Conservation (phyloP, 257 asterid genomes). For the Ballota nigra region DNA sequence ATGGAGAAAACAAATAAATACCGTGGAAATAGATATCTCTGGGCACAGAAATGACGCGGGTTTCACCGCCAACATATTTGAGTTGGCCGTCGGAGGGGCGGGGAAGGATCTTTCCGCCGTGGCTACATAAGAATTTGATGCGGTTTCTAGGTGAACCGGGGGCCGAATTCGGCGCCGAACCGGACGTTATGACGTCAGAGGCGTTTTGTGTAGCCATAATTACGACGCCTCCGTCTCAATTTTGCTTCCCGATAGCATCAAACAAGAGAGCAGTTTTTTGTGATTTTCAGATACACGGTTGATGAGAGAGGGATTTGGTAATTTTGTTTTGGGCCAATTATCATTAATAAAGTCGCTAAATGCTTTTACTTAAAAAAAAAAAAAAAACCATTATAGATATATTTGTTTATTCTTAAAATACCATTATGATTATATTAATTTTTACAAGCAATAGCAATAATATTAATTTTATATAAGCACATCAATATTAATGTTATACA, state of each 20-base stretch:
- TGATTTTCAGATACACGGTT: neutral
- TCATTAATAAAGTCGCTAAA: neutral
- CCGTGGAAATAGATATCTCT: constrained; percentile 60
- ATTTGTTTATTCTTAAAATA: too few relatives aligned
- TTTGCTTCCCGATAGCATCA: neutral
- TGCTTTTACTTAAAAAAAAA: too few relatives aligned
- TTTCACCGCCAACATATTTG: constrained; percentile 90
- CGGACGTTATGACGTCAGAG: constrained; percentile 6
- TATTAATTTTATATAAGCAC: too few relatives aligned
- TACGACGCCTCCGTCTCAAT: neutral
- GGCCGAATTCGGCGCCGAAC: too few relatives aligned
- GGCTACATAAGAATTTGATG: constrained; percentile 76
- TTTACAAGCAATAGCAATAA: too few relatives aligned
- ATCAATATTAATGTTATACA: too few relatives aligned
- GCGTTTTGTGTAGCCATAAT: constrained; percentile 30
- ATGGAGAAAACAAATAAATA: neutral
- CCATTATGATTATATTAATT: too few relatives aligned
- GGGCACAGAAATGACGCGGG: constrained; percentile 70
- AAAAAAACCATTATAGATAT: too few relatives aligned
- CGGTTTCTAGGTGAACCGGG: constrained; percentile 52
- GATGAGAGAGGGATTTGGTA: neutral
- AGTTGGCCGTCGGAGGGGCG: constrained; percentile 70
- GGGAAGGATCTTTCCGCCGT: constrained; percentile 86
- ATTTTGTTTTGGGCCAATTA: neutral
- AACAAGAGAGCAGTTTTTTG: constrained; percentile 25